Evolutionary conservation across 768 basidiomycete species (phyloP).

Genomic region (Mycena haematopus): DNA sequence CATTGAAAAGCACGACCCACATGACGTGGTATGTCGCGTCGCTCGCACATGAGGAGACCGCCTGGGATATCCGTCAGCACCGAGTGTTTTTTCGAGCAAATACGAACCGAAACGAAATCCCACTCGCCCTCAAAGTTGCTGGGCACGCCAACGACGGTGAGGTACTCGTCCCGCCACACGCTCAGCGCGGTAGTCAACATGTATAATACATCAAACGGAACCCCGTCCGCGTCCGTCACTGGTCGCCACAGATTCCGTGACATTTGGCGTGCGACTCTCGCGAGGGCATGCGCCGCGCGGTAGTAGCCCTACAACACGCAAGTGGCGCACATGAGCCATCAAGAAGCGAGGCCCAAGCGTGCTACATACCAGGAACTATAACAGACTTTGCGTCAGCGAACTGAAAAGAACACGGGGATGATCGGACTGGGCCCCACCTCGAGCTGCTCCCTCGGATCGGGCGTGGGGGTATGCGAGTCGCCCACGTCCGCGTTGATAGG

Average conservation of each 20-base stretch:
- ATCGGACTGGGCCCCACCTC: conserved; percentile 55
- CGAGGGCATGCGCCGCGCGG: conserved; percentile 81
- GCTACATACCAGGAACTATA: conserved; percentile 71
- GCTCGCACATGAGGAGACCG: conserved; percentile 70
- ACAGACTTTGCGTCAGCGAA: conserved; percentile 15
- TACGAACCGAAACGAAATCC: conserved; percentile 80
- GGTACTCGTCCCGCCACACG: conserved; percentile 79
- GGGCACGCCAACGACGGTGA: conserved; percentile 85
- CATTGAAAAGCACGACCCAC: conserved; percentile 86
- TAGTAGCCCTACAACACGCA: conserved; percentile 71
- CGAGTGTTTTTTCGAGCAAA: not conserved
- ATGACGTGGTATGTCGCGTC: conserved; percentile 92
- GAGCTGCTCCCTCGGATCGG: conserved; percentile 78
- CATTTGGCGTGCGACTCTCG: conserved; percentile 82
- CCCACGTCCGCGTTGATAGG: conserved; percentile 56
- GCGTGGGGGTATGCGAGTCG: conserved; percentile 53
- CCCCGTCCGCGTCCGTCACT: conserved; percentile 75
- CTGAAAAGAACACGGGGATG: not conserved
- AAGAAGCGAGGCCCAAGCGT: conserved; percentile 17
- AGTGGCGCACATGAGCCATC: conserved; percentile 24
- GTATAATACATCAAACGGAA: conserved; percentile 70
- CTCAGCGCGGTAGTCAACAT: conserved; percentile 61
- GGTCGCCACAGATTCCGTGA: conserved; percentile 84
- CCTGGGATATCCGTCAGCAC: conserved; percentile 37
- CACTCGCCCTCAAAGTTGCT: conserved; percentile 83